Conservation (phyloP, 345 rosid genomes). For the Boechera divaricarpa region DNA sequence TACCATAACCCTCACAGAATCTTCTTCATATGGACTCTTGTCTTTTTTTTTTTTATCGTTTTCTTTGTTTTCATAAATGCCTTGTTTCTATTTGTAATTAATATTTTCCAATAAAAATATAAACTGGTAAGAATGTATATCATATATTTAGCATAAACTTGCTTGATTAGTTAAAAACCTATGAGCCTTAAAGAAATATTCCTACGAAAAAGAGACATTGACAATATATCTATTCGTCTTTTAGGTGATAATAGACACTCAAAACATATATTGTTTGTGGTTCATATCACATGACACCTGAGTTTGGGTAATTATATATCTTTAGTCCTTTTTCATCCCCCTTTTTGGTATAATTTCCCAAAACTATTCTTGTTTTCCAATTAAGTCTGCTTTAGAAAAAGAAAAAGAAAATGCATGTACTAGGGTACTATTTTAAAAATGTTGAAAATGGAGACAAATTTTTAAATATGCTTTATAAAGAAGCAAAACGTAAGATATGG, state of each 20-base stretch:
- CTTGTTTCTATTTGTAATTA: neutral
- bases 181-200: neutral
- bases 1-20: neutral
- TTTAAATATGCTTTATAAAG: neutral
- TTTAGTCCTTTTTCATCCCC: neutral
- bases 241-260: neutral
- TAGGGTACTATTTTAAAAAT: neutral
- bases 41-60: neutral
- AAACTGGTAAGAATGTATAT: neutral
- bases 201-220: slow-evolving; percentile 2
- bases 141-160: neutral
- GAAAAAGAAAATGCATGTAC: neutral
- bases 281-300: neutral
- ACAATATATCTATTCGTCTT: slow-evolving; percentile 7
- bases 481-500: neutral
- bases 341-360: neutral
- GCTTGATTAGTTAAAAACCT: slow-evolving; percentile 15
- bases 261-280: neutral
- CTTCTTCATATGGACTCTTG: neutral
- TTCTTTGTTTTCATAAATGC: too few species aligned
- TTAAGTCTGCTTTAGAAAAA: neutral
- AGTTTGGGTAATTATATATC: neutral
- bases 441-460: neutral
- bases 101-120: neutral
- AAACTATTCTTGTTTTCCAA: neutral